Evolutionary conservation across 345 rosid genomes (phyloP).

Genomic region (Draba incana): DNA sequence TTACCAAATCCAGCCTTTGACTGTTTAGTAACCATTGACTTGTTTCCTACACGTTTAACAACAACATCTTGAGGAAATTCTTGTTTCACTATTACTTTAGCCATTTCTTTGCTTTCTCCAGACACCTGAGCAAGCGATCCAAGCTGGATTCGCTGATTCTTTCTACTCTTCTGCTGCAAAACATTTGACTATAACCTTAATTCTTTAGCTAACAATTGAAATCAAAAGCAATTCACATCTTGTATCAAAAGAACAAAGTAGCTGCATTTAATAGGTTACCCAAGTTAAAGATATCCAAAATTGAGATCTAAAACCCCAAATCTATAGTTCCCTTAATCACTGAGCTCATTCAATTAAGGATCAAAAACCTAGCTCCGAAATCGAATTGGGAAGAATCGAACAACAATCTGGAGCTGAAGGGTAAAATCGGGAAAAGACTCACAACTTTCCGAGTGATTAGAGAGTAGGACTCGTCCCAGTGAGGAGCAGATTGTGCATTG

Average conservation of each 20-base stretch:
- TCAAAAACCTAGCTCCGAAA: slow-evolving; percentile 15
- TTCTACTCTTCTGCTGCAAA: slow-evolving; percentile 51
- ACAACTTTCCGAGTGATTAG: slow-evolving; percentile 47
- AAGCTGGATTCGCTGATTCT: slow-evolving; percentile 40
- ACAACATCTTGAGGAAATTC: slow-evolving; percentile 38
- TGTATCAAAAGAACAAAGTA: neutral
- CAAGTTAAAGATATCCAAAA: neutral
- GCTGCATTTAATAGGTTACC: slow-evolving; percentile 6
- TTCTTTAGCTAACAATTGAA: no score
- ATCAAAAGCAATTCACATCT: no score
- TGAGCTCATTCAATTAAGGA: slow-evolving; percentile 29
- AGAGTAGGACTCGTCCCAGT: slow-evolving; percentile 43
- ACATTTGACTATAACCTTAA: neutral
- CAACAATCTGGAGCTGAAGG: no score
- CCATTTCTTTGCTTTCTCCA: slow-evolving; percentile 34
- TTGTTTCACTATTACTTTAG: slow-evolving; percentile 36
- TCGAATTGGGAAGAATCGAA: neutral
- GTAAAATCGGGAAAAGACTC: slow-evolving; percentile 5
- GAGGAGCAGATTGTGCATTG: slow-evolving; percentile 34
- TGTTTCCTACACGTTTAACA: slow-evolving; percentile 43
- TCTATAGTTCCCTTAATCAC: slow-evolving; percentile 11
- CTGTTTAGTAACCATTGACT: slow-evolving; percentile 47
- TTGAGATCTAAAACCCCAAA: slow-evolving; percentile 10
- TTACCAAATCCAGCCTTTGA: slow-evolving; percentile 31
- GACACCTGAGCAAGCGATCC: slow-evolving; percentile 33